A percentile compares a stretch with the other conserved stretches of the same genome.
These are phyloP conservation scores for Clathrus columnatus DNA, from an alignment of 768 basidiomycete genomes.

Conservation along the genomic window DNA sequence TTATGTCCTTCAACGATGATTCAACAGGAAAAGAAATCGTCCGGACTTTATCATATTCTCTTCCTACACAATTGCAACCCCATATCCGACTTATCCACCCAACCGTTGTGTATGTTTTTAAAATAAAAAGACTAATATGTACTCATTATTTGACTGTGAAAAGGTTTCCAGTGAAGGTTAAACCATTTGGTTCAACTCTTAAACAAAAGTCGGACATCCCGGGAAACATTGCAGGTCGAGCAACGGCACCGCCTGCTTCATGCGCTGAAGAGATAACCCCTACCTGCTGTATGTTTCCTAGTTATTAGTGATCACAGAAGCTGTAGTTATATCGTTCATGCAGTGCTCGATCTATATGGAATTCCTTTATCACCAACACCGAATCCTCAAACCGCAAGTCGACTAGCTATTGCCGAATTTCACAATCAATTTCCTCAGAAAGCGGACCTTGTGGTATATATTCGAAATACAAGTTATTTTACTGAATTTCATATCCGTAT, in stretches of 20 bases:
- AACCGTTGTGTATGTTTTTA: slow-evolving; percentile 18
- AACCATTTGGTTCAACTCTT: not conserved
- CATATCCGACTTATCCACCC: slow-evolving; percentile 25
- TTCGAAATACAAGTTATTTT: slow-evolving; percentile 13
- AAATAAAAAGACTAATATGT: not conserved
- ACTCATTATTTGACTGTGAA: not conserved
- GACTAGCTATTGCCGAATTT: slow-evolving; percentile 13
- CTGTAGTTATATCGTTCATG: not conserved
- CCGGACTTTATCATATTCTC: slow-evolving; percentile 24
- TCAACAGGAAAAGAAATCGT: slow-evolving; percentile 16
- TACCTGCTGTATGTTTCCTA: slow-evolving; percentile 16
- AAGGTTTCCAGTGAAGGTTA: not conserved
- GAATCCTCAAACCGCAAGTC: not conserved
- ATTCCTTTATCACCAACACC: slow-evolving; percentile 1
- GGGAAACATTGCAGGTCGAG: slow-evolving; percentile 18
- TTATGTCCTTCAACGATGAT: slow-evolving; percentile 18
- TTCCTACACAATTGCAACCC: slow-evolving; percentile 18
- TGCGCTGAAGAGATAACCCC: slow-evolving; percentile 22
- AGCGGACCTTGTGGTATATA: slow-evolving; percentile 18
- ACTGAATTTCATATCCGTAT: not conserved
- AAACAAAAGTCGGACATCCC: not conserved
- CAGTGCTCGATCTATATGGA: slow-evolving; percentile 3
- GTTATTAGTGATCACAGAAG: too few relatives aligned
- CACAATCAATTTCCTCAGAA: slow-evolving; percentile 24
- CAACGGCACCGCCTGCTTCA: slow-evolving; percentile 24